Evolutionary conservation across 306 rosid species (phyloP).

Genomic region (Castanea sativa): DNA sequence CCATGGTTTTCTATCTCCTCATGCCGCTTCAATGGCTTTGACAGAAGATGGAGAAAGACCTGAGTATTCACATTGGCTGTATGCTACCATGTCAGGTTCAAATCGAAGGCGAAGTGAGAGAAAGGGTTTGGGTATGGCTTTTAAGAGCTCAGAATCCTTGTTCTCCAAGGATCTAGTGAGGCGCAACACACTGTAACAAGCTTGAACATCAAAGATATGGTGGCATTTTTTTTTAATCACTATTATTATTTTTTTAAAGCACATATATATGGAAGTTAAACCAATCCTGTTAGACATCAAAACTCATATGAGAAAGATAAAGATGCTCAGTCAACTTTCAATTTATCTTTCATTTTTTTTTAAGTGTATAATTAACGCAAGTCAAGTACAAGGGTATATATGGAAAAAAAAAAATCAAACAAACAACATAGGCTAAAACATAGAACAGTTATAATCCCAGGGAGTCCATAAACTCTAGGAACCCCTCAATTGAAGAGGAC

Average conservation of each 20-base stretch:
- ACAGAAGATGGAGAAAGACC: not conserved
- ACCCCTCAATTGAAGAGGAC: too few relatives aligned
- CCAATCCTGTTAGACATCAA: not conserved
- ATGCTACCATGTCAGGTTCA: slow-evolving; percentile 56
- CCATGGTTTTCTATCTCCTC: slow-evolving; percentile 81
- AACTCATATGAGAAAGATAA: too few relatives aligned
- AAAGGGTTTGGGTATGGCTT: slow-evolving; percentile 89
- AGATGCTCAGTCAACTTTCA: too few relatives aligned
- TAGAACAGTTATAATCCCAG: too few relatives aligned
- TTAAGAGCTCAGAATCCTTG: slow-evolving; percentile 76
- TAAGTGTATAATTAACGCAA: too few relatives aligned
- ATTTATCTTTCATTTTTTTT: too few relatives aligned
- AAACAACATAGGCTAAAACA: too few relatives aligned
- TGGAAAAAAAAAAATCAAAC: too few relatives aligned
- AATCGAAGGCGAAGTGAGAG: slow-evolving; percentile 88
- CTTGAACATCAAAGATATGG: slow-evolving; percentile 29
- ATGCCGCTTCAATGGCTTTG: slow-evolving; percentile 63
- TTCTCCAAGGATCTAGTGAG: slow-evolving; percentile 69
- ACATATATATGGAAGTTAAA: not conserved
- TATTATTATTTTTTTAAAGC: not conserved
- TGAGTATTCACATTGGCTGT: too few relatives aligned
- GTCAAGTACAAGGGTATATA: too few relatives aligned
- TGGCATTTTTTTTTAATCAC: not conserved
- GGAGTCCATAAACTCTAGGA: too few relatives aligned
- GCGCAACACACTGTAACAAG: slow-evolving; percentile 80